These are phyloP conservation scores for Aegilops umbellulata DNA, from an alignment of 176 grass and related monocot species.

Conservation along the genomic window DNA sequence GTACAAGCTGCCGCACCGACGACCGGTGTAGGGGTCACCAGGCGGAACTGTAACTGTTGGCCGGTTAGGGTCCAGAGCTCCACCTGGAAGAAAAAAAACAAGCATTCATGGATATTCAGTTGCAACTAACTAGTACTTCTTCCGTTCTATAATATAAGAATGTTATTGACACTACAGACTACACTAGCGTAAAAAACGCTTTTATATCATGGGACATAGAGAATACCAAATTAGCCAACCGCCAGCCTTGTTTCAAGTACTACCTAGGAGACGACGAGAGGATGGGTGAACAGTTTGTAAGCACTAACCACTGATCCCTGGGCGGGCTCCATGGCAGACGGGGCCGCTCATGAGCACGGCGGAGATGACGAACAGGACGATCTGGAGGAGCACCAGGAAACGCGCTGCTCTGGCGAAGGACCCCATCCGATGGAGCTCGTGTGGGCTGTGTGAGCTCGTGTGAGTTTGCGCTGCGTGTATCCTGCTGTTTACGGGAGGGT, in stretches of 20 bases:
- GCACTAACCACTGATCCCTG: not conserved
- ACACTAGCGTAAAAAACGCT: too few species aligned
- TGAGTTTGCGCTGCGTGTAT: not conserved
- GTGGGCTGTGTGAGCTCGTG: too few species aligned
- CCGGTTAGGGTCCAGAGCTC: not conserved
- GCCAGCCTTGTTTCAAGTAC: too few species aligned
- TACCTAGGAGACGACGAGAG: not conserved
- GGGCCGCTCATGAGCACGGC: not conserved
- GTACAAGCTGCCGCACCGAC: not conserved
- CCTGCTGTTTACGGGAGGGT: not conserved
- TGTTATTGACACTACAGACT: too few species aligned
- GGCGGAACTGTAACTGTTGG: too few species aligned
- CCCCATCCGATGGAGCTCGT: not conserved
- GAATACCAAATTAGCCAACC: too few species aligned
- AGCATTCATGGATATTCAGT: too few species aligned
- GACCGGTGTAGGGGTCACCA: not conserved
- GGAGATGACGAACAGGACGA: conserved; percentile 7
- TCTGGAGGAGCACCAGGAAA: conserved; percentile 21
- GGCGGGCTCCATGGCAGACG: not conserved
- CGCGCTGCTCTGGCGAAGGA: not conserved
- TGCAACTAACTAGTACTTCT: too few species aligned
- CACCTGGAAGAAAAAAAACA: not conserved
- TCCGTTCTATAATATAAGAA: too few species aligned
- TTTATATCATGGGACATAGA: too few species aligned
- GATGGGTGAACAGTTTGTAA: not conserved